A percentile compares a stretch with the other conserved stretches of the same genome.
These are phyloP conservation scores for Macrocystidia cucumis DNA, from an alignment of 1,284 basidiomycete genomes.

Conservation along the genomic window DNA sequence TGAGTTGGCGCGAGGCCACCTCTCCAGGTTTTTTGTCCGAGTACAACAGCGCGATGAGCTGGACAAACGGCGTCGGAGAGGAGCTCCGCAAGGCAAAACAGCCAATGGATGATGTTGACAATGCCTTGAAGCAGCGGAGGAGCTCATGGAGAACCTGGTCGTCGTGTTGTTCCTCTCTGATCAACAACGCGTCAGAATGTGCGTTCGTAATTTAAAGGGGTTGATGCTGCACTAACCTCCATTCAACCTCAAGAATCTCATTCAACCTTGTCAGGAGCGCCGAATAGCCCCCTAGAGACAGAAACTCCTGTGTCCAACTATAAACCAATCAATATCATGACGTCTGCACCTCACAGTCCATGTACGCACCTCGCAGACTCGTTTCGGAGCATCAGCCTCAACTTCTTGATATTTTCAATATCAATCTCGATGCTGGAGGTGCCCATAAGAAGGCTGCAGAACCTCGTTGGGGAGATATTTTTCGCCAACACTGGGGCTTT, in stretches of 20 bases:
- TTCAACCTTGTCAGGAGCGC: slow-evolving; percentile 82
- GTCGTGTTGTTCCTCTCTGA: slow-evolving; percentile 94
- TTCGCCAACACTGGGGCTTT: slow-evolving; percentile 36
- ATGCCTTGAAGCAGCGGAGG: slow-evolving; percentile 88
- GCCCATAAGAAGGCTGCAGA: slow-evolving; percentile 55
- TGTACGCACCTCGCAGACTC: slow-evolving; percentile 67
- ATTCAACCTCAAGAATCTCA: slow-evolving; percentile 92
- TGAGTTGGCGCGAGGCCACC: slow-evolving; percentile 81
- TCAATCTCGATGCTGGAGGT: slow-evolving; percentile 67
- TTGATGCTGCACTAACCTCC: slow-evolving; percentile 58
- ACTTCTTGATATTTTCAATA: slow-evolving; percentile 68
- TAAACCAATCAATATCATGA: slow-evolving; percentile 7
- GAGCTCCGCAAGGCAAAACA: slow-evolving; percentile 76
- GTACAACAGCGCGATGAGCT: slow-evolving; percentile 80
- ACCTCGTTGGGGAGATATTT: slow-evolving; percentile 53
- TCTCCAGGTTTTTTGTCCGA: slow-evolving; percentile 98
- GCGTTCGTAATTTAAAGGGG: not conserved
- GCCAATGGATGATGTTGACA: slow-evolving; percentile 84
- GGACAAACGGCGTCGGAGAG: slow-evolving; percentile 81
- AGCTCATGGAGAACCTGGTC: slow-evolving; percentile 92
- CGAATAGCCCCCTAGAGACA: slow-evolving; percentile 79
- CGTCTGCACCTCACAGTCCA: too few species aligned
- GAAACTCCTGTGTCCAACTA: slow-evolving; percentile 91
- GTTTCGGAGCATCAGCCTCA: slow-evolving; percentile 75
- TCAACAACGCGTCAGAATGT: slow-evolving; percentile 7